phyloP scores from a whole-genome alignment of 2,329 filamentous ascomycete species.

The Fusarium nisikadoi region DNA sequence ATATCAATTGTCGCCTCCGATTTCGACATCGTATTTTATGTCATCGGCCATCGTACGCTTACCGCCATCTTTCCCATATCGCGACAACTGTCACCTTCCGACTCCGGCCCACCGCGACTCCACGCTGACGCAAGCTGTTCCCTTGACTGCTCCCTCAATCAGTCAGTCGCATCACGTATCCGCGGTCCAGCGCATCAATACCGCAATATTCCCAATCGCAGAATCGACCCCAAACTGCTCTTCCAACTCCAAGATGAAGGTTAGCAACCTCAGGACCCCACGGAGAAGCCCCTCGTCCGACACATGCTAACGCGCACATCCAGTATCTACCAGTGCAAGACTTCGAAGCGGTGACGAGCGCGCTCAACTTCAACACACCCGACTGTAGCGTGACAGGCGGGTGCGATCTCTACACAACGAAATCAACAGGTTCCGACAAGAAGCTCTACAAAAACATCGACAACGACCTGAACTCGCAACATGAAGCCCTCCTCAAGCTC shows the following conservation, averaged over 20 bases:
- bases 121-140: constrained; percentile 48
- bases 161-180: constrained; percentile 26
- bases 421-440: constrained; percentile 94
- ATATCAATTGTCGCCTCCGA: constrained; percentile 15
- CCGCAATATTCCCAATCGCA: constrained; percentile 2
- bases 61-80: constrained; percentile 26
- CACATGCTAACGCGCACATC: constrained; percentile 31
- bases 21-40: constrained; percentile 4
- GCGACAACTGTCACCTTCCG: constrained; percentile 34
- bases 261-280: constrained; percentile 33
- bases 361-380: constrained; percentile 94
- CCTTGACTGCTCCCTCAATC: constrained; percentile 25
- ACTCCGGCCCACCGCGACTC: constrained; percentile 40
- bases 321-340: constrained; percentile 93
- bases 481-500: constrained; percentile 86
- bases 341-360: constrained; percentile 90
- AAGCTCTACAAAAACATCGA: constrained; percentile 98
- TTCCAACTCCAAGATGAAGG: constrained; percentile 51
- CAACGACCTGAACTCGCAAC: constrained; percentile 87
- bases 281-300: not conserved
- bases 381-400: constrained; percentile 93
- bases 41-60: not conserved
- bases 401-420: constrained; percentile 97
- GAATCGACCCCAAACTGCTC: not conserved
- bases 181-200: constrained; percentile 17